phyloP scores from a whole-genome alignment of 495 filamentous ascomycete genomes.

The Emericellopsis terricola region DNA sequence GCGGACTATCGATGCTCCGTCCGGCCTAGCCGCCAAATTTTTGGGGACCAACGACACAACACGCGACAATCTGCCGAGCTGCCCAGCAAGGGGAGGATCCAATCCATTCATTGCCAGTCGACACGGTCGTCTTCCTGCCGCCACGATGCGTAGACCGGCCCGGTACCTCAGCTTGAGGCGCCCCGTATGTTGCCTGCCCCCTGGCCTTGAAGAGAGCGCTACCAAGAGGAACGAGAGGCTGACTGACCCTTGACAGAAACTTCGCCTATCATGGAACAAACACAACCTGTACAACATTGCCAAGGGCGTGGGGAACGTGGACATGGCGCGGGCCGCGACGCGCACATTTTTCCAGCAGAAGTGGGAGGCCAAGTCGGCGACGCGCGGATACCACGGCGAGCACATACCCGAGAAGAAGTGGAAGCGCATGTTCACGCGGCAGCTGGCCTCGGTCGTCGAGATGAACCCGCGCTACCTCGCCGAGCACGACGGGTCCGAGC shows the following conservation, averaged over 20 bases:
- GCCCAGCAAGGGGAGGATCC: too few relatives aligned
- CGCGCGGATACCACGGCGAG: constrained; percentile 85
- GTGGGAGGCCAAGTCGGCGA: constrained; percentile 70
- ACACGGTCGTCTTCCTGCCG: too few relatives aligned
- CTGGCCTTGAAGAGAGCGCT: too few relatives aligned
- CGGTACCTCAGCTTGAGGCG: constrained; percentile 2
- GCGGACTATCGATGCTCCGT: too few relatives aligned
- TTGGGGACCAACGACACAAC: too few relatives aligned
- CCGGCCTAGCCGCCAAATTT: too few relatives aligned
- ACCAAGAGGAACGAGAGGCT: too few relatives aligned
- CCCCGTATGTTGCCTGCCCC: neutral
- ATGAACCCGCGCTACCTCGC: constrained; percentile 72
- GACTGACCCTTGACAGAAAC: too few relatives aligned
- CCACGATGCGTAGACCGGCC: constrained; percentile 6
- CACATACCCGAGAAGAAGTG: constrained; percentile 79
- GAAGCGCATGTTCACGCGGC: constrained; percentile 75
- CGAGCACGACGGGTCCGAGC: constrained; percentile 55
- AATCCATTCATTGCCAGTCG: too few relatives aligned
- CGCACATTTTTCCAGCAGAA: constrained; percentile 94
- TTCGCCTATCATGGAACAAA: constrained; percentile 95
- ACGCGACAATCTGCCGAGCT: too few relatives aligned
- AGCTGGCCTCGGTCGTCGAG: constrained; percentile 47
- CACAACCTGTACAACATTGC: constrained; percentile 85
- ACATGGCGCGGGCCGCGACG: neutral
- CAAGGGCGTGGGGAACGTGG: constrained; percentile 16